phyloP scores from a whole-genome alignment of 225 moss, liverwort and hornwort genomes.

The Pleurozium schreberi region DNA sequence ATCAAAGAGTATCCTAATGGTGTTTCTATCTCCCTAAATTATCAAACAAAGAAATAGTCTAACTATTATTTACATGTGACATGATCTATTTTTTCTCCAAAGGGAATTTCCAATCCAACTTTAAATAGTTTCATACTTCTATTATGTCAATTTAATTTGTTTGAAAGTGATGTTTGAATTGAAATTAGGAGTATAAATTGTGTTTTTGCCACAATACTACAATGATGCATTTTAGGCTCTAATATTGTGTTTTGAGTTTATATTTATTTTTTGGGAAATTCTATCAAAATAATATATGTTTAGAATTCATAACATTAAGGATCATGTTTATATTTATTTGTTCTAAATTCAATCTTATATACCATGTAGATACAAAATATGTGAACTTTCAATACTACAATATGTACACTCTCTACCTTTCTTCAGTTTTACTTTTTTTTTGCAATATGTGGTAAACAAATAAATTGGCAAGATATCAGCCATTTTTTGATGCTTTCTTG shows the following conservation, averaged over 20 bases:
- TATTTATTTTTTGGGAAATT: no score
- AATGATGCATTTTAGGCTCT: not conserved
- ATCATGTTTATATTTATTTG: no score
- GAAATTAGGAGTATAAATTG: not conserved
- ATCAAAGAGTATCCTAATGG: rapidly evolving
- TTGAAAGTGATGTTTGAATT: not conserved
- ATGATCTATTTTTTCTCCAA: no score
- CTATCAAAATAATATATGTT: no score
- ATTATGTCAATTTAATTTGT: not conserved
- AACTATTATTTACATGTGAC: not conserved
- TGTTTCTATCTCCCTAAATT: not conserved
- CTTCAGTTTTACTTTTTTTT: not conserved
- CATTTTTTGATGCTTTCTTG: no score
- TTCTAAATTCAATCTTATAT: no score
- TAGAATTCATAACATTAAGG: no score
- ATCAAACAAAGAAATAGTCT: not conserved
- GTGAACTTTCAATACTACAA: not conserved
- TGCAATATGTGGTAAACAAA: no score
- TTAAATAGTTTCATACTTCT: not conserved
- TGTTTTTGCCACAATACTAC: not conserved
- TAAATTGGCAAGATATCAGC: no score
- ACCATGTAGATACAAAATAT: no score
- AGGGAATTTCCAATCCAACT: rapidly evolving
- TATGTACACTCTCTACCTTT: not conserved
- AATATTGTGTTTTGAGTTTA: no score